Base-by-base conservation (phyloP, 2,329 filamentous ascomycete species). In the Fusarium anthophilum region DNA sequence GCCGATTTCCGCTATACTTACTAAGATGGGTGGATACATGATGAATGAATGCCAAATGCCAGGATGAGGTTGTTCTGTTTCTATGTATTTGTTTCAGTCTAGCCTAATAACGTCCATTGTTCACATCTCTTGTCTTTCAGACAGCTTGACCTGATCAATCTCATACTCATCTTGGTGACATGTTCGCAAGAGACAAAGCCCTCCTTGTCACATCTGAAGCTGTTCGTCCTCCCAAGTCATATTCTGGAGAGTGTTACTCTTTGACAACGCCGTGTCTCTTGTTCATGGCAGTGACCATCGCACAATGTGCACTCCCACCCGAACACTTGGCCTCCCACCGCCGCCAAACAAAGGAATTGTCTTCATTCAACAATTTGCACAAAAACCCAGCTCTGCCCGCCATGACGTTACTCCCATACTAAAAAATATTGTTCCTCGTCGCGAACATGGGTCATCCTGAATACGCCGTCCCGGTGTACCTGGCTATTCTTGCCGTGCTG, bases 1-100 rank as follows among this genome's bases (percentile, higher is more conserved):
- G 3, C 69, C 39, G 80, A 80, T 55, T 83, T 83, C 78, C 76
- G 81, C 62, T 83, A 83, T 57, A 83, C 81, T 10, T 81, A 80
- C 60, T 82, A 78, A 72, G 57, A 50, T 38, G 32, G 48, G 12
- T 35, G 28, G 32, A 59, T 37, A 26, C 18, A 56, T 60, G 37
- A 55, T 24, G 62, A 48, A 24, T 39, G 13, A 26, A 53, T 55
- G 35, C 14, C 47, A 37, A 53, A 14, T 28, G 26, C 43, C 55
- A 32, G 53, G 32, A 30, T 28, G 26, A 28, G 37, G 28, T 43
- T 43, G 32, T 32, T 38, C 43, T 59, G 28, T 43, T 60, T 28
- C 48, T 56, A 39, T 74, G 60, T 61, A 72, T 69, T 30, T 57
- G 55, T 56, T 54, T 35, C 38, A 63, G 41, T 43, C 37, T 63